Conservation (phyloP, 495 filamentous ascomycete species). For the Tuber microsphaerosporum region DNA sequence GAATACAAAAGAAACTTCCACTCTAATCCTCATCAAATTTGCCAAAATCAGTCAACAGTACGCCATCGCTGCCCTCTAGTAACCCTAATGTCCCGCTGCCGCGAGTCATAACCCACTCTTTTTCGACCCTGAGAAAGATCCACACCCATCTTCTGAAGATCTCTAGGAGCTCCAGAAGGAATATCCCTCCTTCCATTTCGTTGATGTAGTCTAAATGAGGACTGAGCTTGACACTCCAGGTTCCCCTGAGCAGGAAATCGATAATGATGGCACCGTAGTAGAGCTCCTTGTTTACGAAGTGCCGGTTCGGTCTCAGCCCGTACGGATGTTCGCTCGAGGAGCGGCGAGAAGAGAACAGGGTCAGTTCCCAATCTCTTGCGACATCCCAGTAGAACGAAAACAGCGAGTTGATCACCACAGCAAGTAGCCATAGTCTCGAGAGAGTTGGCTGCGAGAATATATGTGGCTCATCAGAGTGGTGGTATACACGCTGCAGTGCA, state of each 20-base stretch:
- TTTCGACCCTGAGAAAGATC: conserved; percentile 92
- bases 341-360: conserved; percentile 57
- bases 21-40: conserved; percentile 34
- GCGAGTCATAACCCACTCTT: conserved; percentile 65
- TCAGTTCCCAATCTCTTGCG: conserved; percentile 91
- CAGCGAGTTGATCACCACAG: conserved; percentile 68
- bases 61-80: conserved; percentile 23
- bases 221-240: conserved; percentile 79
- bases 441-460: conserved; percentile 37
- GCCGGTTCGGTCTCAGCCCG: conserved; percentile 65
- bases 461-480: conserved; percentile 45
- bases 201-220: conserved; percentile 72
- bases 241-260: conserved; percentile 75
- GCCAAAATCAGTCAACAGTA: conserved; percentile 33
- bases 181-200: conserved; percentile 76
- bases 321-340: conserved; percentile 59
- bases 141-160: conserved; percentile 87
- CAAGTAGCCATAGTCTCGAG: conserved; percentile 52
- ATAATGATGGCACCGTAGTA: conserved; percentile 78
- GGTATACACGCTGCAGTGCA: conserved; percentile 64
- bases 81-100: conserved; percentile 27
- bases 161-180: conserved; percentile 78
- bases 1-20: not conserved
- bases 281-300: conserved; percentile 58
- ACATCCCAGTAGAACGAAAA: conserved; percentile 99